These are phyloP conservation scores for Pseudocercospora cruenta DNA, from an alignment of 2,329 filamentous ascomycete species.

Conservation along the genomic window DNA sequence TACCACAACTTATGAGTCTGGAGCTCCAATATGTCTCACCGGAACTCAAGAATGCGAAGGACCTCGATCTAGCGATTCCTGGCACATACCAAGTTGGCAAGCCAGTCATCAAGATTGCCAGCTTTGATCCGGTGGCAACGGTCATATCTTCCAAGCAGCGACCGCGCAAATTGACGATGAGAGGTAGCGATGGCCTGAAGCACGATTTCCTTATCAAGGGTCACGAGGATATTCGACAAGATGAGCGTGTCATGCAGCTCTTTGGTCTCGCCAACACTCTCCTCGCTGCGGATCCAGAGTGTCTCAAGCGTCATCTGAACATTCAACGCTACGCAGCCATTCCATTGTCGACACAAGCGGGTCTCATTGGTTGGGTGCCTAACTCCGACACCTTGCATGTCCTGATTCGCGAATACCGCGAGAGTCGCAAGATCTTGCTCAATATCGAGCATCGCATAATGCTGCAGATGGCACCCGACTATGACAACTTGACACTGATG, in stretches of 20 bases:
- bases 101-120: conserved; percentile 80
- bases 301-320: conserved; percentile 93
- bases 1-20: conserved; percentile 88
- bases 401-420: conserved; percentile 94
- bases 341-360: conserved; percentile 92
- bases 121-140: conserved; percentile 85
- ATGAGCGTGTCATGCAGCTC: conserved; percentile 98
- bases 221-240: conserved; percentile 98
- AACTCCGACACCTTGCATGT: conserved; percentile 98
- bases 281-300: conserved; percentile 89
- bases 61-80: conserved; percentile 92
- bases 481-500: conserved; percentile 98
- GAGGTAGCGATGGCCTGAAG: conserved; percentile 82
- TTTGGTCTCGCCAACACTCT: conserved; percentile 98
- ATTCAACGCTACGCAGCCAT: conserved; percentile 98
- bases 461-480: conserved; percentile 99
- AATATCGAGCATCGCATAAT: conserved; percentile 99
- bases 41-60: conserved; percentile 79
- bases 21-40: conserved; percentile 97
- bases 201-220: conserved; percentile 95
- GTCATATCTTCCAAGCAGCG: conserved; percentile 98
- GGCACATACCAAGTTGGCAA: conserved; percentile 85
- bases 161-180: conserved; percentile 83
- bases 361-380: conserved; percentile 92
- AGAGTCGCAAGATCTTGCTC: conserved; percentile 93